Base-by-base conservation (phyloP, 805 yeast genomes). In the Saturnispora halmiae region DNA sequence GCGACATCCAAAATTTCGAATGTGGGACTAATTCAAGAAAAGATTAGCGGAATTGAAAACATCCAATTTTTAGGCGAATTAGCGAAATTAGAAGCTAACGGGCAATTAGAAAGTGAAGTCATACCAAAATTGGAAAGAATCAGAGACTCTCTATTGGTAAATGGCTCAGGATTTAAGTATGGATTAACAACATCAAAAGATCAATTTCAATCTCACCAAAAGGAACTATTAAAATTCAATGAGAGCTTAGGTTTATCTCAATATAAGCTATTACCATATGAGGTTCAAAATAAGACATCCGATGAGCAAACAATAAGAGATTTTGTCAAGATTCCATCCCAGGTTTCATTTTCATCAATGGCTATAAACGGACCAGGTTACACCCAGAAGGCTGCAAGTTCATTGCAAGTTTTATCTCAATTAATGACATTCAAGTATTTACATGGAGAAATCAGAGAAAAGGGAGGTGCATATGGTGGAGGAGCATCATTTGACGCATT, bases 391-490 rank as follows among this genome's bases (percentile, higher is more conserved):
- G 96, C 90, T 48, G 87, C 95, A 28, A 94, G 97, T 0, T 69
- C 86, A 1, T 69, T 92, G 33, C 95, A 85, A 59, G 75, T 92
- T 0, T 66, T 92, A 35, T 72, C 96, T 1, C 88, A 82, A 50
- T 58, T 92, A 43, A 59, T 87, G 50, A 80, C 95, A 0, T 88
- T 81, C 61, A 84, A 82, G 54, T 75, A 83, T 50, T 65, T 92
- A 36, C 98, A 92, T 59, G 74, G 85, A 10, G 95, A 87, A 48
- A 77, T 92, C 29, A 74, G 98, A 49, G 98, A 92, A 56, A 77
- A 90, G 53, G 95, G 95, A 43, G 98, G 98, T 44, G 98, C 98
- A 0, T 92, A 92, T 56, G 98, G 98, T 6, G 97, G 95, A 5
- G 98, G 98, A 4, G 82, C 94, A 4, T 64, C 73, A 6, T 92